Evolutionary conservation across 2,329 filamentous ascomycete genomes (phyloP).

Genomic region (Myotisia sp.): DNA sequence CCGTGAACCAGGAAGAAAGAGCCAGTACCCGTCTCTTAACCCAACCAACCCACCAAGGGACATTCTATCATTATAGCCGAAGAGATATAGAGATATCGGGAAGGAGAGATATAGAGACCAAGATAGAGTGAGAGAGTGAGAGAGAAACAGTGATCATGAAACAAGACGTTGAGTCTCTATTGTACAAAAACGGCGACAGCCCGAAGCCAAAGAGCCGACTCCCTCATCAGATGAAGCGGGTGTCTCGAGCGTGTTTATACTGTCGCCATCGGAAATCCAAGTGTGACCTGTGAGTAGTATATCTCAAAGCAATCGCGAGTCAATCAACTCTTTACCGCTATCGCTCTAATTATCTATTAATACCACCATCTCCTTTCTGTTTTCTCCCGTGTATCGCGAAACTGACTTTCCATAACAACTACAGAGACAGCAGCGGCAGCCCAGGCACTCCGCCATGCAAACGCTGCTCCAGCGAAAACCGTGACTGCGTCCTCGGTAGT

Average conservation of each 20-base stretch:
- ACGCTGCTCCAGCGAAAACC: conserved; percentile 42
- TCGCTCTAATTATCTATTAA: too few species aligned
- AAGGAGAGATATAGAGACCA: too few species aligned
- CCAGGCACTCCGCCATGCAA: conserved; percentile 41
- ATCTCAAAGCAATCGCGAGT: too few species aligned
- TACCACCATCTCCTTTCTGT: too few species aligned
- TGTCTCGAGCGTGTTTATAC: conserved; percentile 35
- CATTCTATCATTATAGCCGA: conserved; percentile 1
- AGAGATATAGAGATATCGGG: not conserved
- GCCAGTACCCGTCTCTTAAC: too few species aligned
- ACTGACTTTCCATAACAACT: conserved; percentile 5
- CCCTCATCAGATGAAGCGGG: conserved; percentile 29
- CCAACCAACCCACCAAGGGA: too few species aligned
- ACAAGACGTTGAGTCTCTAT: too few species aligned
- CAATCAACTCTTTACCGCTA: too few species aligned
- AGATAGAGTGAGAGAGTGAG: not conserved
- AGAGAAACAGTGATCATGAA: not conserved
- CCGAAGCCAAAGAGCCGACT: conserved; percentile 17
- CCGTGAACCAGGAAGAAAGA: too few species aligned
- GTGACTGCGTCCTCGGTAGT: conserved; percentile 45
- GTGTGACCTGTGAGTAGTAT: conserved; percentile 39
- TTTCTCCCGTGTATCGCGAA: conserved; percentile 7
- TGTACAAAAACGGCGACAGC: conserved; percentile 10
- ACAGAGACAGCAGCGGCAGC: conserved; percentile 33
- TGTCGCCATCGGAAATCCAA: conserved; percentile 38